Evolutionary conservation across 2,329 filamentous ascomycete species (phyloP), one percentile per base, ranked within the genome.

Genomic region (Trichophyton equinum): DNA sequence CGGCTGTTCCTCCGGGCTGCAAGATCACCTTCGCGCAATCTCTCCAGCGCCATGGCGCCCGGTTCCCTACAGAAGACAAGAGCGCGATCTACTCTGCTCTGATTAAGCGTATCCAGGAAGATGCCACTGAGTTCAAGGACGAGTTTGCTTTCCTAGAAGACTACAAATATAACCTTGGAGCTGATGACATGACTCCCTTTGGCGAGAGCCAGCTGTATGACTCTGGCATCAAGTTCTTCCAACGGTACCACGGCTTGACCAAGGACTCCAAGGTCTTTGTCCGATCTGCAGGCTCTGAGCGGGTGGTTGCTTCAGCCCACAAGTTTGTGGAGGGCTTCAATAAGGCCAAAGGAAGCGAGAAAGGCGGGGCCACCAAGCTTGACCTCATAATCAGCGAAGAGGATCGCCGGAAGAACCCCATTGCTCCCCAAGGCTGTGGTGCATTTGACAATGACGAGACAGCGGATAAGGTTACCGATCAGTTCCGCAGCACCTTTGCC

Each of bases 31-130:
- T 95, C 73, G 91, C 82, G 0, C 87, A 91, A 68, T 77, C 91
- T 25, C 80, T 96, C 56, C 91, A 89, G 22, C 85, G 91, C 1
- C 91, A 96, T 71, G 91, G 91, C 56, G 88, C 89, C 42, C 83
- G 91, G 59, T 87, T 89, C 70, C 91, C 91, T 0, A 95, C 91
- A 0, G 68, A 75, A 9, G 76, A 77, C 65, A 95, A 91, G 76
- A 82, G 85, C 0, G 70, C 72, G 9, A 69, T 72, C 5, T 96
- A 95, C 74, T 79, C 78, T 44, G 72, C 76, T 4, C 79, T 88
- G 7, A 78, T 96, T 59, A 71, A 79, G 30, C 81, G 81, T 56
- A 86, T 96, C 63, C 84, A 91, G 63, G 79, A 78, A 1, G 74
- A 77, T 20, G 76, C 74, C 36, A 76, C 72, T 6, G 72, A 73